Conservation (phyloP, 208 protist genomes). For the Acanthamoeba sp. region DNA sequence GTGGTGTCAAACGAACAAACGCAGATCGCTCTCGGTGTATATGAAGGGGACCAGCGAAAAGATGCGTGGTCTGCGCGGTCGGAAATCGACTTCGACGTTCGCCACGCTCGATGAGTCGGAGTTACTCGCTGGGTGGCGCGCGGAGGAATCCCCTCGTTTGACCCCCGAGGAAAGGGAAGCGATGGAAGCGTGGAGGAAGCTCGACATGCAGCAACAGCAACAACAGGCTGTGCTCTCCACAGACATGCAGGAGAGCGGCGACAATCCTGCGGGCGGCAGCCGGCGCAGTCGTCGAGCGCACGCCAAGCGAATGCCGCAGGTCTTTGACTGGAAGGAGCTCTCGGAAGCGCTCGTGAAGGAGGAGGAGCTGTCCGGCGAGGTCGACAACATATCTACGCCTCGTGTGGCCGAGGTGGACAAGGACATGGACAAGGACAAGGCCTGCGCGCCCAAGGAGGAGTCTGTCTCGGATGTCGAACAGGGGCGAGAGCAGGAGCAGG, state of each 20-base stretch:
- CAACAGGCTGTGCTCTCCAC: background rate
- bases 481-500: too few relatives aligned
- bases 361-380: background rate
- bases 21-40: conserved; percentile 26
- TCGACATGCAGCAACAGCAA: background rate
- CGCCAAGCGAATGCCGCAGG: conserved; percentile 23
- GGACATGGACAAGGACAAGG: background rate
- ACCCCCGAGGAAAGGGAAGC: background rate
- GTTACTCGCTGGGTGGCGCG: background rate
- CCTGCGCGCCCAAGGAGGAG: background rate
- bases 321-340: conserved; percentile 17
- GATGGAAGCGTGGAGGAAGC: background rate
- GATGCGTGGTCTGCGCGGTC: background rate
- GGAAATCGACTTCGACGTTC: background rate
- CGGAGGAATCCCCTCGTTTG: background rate
- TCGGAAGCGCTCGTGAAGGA: background rate
- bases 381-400: background rate
- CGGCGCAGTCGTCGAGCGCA: background rate
- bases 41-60: conserved; percentile 34
- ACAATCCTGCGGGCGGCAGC: background rate
- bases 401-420: background rate
- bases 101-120: conserved; percentile 1
- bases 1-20: background rate
- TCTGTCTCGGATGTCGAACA: too few relatives aligned
- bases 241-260: background rate